Conservation (phyloP, 2,329 filamentous ascomycete genomes). For the Helminthosporium solani region DNA sequence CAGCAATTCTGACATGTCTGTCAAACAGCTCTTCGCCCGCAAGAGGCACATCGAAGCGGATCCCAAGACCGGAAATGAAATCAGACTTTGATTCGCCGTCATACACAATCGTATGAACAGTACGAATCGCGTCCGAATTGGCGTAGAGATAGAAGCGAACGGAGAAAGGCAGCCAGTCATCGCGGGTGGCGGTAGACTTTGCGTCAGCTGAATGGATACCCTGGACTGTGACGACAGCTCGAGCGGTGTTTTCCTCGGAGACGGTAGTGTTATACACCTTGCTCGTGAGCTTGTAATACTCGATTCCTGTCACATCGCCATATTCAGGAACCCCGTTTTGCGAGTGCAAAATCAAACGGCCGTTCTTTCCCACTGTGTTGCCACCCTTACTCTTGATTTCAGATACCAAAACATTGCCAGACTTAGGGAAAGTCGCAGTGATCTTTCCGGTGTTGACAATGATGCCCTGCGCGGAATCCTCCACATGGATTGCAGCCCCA, state of each 20-base stretch:
- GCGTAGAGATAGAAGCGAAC: conserved; percentile 62
- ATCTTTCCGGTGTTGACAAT: conserved; percentile 37
- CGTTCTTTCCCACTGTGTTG: conserved; percentile 42
- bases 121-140: conserved; percentile 56
- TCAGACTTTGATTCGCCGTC: conserved; percentile 53
- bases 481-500: conserved; percentile 26
- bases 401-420: conserved; percentile 32
- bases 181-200: conserved; percentile 34
- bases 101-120: conserved; percentile 59
- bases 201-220: conserved; percentile 38
- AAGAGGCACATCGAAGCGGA: conserved; percentile 59
- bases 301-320: conserved; percentile 36
- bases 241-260: conserved; percentile 45
- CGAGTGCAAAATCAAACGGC: conserved; percentile 53
- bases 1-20: conserved; percentile 59
- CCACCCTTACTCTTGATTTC: conserved; percentile 40
- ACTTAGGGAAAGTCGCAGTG: conserved; percentile 35
- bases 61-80: conserved; percentile 57
- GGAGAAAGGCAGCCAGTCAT: conserved; percentile 56
- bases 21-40: conserved; percentile 56
- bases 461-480: conserved; percentile 23
- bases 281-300: conserved; percentile 52
- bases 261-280: conserved; percentile 55
- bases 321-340: conserved; percentile 50
- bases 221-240: conserved; percentile 51